Base-by-base conservation (phyloP, 441 rosid genomes). In the Manihot esculenta region DNA sequence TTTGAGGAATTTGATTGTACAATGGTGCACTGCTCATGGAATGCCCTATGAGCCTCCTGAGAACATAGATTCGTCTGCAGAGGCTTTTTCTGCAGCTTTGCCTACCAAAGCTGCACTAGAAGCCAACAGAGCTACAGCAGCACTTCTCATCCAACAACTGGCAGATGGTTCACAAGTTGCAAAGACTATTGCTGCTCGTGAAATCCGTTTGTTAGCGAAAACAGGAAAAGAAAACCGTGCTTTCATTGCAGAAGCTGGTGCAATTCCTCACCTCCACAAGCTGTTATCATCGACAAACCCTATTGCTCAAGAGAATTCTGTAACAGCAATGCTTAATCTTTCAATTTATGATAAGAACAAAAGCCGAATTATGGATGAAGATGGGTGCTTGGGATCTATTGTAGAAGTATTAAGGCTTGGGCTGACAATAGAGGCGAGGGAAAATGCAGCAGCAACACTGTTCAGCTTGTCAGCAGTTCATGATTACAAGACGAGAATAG, bases 381-480 rank as follows among this genome's bases (percentile, higher is more conserved):
- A 54, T 0, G 91, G 87, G 60, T 94, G 97, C 79, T 78, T 94
- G 72, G 80, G 82, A 62, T 87, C 91, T 2, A 86, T 92, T 18
- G 92, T 92, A 18, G 84, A 79, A 13, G 96, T 90, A 6, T 77
- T 92, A 61, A 85, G 85, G 47, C 78, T 76, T 6, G 99, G 99
- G 51, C 81, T 85, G 26, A 88, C 98, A n/a, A 87, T 86, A 38
- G 94, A 89, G 66, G 93, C 94, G 0, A 87, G 90, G 78, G 93
- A 94, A 79, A 94, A 94, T 56, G 99, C 98, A 18, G 97, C 98
- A 2, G 98, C 98, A 0, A 92, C 98, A 15, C 72, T 94, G 79
- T 92, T 94, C 65, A 94, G 97, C 77, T 83, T 94, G 70, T 92
- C 96, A 45, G 89, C 97, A 0, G 93, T 94, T 68, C 97, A 92